Base-by-base conservation (phyloP, 106 monocot species). In the Posidonia australis region DNA sequence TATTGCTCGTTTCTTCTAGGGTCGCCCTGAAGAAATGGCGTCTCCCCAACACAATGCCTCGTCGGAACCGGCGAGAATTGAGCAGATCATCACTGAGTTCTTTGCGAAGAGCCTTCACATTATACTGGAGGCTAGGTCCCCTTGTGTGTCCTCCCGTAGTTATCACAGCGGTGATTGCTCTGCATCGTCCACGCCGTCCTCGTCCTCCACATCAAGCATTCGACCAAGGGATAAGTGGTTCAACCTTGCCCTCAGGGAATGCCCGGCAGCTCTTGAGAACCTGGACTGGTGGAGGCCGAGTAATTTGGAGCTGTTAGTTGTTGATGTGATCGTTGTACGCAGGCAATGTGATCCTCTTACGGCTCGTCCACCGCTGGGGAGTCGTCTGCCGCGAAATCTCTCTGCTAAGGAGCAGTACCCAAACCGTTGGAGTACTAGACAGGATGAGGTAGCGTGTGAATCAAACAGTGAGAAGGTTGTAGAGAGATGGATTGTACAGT, bases 221-320 rank as follows among this genome's bases (percentile, higher is more conserved):
- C 67, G 62, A 0, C 75, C 75, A 1, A 67, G 75, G 27, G 75
- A 75, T 51, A 75, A 75, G 60, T 74, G 74, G 74, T 75, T 75
- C 51, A 75, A 75, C 62, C 62, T 75, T 27, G 75, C 75, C 25
- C 75, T 75, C 23, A 30, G 68, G 13, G 75, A 75, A 28, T 75
- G 75, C 30, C 68, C 68, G 2, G 60, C 51, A 0, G 75, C 67
- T 18, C 60, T 75, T 11, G 75, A 75, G 60, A 75, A 67, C 68
- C 41, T 75, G 21, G 75, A 75, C 13, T 54, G 58, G 17, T 75
- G 75, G 68, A 51, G 67, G 26, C 52, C 62, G 36, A 52, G 67
- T 59, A 60, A 75, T 54, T 36, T 68, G 16, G 66, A 52, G 42
- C 60, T 60, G 22, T 49, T 75, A 0, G 75, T 75, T 26, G 60